Conservation (phyloP, 345 rosid species). For the Turritis glabra region DNA sequence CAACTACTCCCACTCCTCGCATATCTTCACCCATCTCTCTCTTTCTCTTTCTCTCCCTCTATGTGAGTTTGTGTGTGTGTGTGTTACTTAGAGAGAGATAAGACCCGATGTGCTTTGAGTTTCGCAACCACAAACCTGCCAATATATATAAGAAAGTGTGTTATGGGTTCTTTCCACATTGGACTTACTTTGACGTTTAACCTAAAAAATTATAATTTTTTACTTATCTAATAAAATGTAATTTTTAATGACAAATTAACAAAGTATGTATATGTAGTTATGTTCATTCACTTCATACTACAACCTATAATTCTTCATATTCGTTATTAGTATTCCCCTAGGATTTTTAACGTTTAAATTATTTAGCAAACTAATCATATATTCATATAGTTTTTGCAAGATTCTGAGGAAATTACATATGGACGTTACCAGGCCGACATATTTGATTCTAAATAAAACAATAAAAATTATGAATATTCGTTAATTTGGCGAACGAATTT, state of each 20-base stretch:
- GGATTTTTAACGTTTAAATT: neutral
- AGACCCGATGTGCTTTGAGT: conserved; percentile 30
- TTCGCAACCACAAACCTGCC: conserved; percentile 14
- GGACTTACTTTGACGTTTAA: conserved; percentile 31
- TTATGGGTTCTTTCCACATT: conserved; percentile 8
- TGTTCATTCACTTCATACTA: conserved; percentile 9
- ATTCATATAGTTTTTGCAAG: neutral
- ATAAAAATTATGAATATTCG: conserved; percentile 4
- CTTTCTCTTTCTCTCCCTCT: neutral
- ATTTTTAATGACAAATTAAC: neutral
- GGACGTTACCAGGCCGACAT: neutral
- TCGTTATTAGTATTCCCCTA: conserved; percentile 4
- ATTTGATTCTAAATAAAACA: neutral
- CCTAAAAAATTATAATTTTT: neutral
- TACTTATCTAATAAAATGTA: no score
- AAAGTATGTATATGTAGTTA: neutral
- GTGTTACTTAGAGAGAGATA: conserved; percentile 15
- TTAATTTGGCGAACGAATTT: neutral
- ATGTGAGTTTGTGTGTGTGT: conserved; percentile 1
- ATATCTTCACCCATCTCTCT: conserved; percentile 19
- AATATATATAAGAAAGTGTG: conserved; percentile 29
- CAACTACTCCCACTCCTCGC: conserved; percentile 28
- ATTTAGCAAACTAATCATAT: neutral
- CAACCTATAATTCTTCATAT: neutral
- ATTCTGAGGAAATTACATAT: conserved; percentile 4